A percentile compares a stretch with the other conserved stretches of the same genome.
These are phyloP conservation scores for Colletotrichum musae DNA, from an alignment of 2,329 filamentous ascomycete species.

Conservation along the genomic window DNA sequence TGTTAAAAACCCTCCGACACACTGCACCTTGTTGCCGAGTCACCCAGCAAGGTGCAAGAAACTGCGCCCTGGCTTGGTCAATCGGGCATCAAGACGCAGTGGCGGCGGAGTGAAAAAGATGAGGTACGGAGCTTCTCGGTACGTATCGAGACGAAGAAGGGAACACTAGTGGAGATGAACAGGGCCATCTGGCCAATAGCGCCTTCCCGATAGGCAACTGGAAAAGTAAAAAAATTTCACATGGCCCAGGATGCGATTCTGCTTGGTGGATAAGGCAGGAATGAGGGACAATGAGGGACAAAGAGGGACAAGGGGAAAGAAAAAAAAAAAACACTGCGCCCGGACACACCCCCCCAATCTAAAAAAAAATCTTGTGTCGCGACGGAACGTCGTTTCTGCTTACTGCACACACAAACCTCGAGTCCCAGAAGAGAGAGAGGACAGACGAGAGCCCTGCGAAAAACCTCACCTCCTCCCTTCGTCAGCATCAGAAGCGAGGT, in stretches of 20 bases:
- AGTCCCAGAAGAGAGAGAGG: conserved; percentile 37
- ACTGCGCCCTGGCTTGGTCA: conserved; percentile 25
- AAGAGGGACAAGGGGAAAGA: conserved; percentile 21
- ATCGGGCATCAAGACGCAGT: conserved; percentile 34
- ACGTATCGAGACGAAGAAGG: conserved; percentile 30
- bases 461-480: conserved; percentile 27
- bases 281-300: conserved; percentile 29
- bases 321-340: conserved; percentile 24
- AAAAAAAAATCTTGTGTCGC: conserved; percentile 37
- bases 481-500: conserved; percentile 35
- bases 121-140: conserved; percentile 33
- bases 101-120: conserved; percentile 35
- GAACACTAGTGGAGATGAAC: conserved; percentile 13
- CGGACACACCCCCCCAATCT: conserved; percentile 30
- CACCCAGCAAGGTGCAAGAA: neutral
- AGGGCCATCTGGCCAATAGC: conserved; percentile 1
- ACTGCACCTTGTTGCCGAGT: conserved; percentile 2
- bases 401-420: conserved; percentile 32
- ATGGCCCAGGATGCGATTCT: conserved; percentile 42
- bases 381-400: conserved; percentile 15
- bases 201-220: conserved; percentile 26
- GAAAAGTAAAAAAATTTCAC: conserved; percentile 42
- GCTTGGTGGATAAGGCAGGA: conserved; percentile 36
- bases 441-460: conserved; percentile 37
- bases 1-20: neutral